Percentiles rank a stretch among this genome's conserved stretches.
These are phyloP conservation scores for Kwoniella dendrophila DNA, from an alignment of 768 basidiomycete genomes.

Conservation along the genomic window DNA sequence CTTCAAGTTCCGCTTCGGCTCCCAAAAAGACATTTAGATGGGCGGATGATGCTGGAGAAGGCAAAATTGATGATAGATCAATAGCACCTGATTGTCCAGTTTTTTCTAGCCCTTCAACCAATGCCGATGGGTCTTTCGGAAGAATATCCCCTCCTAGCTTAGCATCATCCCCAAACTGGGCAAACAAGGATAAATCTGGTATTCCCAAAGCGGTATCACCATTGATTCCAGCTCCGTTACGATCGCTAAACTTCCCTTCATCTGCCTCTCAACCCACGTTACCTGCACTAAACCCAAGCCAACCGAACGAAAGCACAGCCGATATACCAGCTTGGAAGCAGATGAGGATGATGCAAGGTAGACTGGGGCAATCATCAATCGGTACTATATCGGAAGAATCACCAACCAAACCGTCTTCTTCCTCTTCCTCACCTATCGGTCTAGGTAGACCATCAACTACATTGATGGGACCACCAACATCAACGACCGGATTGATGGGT, in stretches of 20 bases:
- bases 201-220: constrained; percentile 3
- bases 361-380: background rate
- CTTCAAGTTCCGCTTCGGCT: too few species aligned
- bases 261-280: background rate
- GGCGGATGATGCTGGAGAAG: constrained; percentile 45
- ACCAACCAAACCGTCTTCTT: background rate
- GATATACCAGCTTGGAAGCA: constrained; percentile 36
- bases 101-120: constrained; percentile 20
- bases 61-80: constrained; percentile 33
- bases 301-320: background rate
- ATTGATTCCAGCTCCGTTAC: constrained; percentile 8
- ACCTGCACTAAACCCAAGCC: background rate
- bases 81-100: constrained; percentile 22
- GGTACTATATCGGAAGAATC: constrained; percentile 16
- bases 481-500: constrained; percentile 24
- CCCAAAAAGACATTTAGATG: constrained; percentile 30
- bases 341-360: constrained; percentile 23
- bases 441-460: constrained; percentile 13
- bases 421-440: constrained; percentile 18
- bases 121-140: constrained; percentile 13
- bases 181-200: background rate
- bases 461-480: too few species aligned
- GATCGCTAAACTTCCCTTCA: constrained; percentile 1
- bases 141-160: constrained; percentile 1
- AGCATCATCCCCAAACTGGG: constrained; percentile 19